phyloP scores from a whole-genome alignment of 148 eudicot species.

The Cornus controversa region DNA sequence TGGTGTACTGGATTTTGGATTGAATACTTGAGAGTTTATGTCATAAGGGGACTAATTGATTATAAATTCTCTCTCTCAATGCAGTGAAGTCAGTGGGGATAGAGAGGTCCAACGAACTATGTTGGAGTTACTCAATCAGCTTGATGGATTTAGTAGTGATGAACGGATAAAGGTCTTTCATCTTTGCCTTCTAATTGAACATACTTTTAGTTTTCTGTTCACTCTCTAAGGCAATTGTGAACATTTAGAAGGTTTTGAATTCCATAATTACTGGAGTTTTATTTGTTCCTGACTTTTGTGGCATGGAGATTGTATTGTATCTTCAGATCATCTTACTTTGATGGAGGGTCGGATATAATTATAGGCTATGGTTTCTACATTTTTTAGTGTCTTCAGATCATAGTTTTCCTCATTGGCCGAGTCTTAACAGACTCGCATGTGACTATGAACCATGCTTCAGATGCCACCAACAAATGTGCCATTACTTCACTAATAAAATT shows the following conservation, averaged over 20 bases:
- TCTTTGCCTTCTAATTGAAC: neutral
- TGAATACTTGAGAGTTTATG: neutral
- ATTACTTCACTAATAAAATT: neutral
- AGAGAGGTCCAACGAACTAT: conserved; percentile 96
- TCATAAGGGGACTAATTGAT: neutral
- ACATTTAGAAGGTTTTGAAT: neutral
- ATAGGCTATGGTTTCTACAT: neutral
- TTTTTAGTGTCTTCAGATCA: neutral
- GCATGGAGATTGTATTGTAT: neutral
- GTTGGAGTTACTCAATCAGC: conserved; percentile 92
- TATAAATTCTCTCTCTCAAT: conserved; percentile 4
- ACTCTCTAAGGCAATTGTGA: neutral
- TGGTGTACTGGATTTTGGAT: neutral
- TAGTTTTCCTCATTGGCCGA: no score
- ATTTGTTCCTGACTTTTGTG: neutral
- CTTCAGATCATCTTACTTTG: neutral
- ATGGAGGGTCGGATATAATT: neutral
- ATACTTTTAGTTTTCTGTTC: conserved; percentile 8
- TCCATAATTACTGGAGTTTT: neutral
- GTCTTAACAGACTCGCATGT: no score
- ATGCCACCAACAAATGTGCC: neutral
- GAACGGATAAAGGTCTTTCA: conserved; percentile 81
- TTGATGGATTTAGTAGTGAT: conserved; percentile 98
- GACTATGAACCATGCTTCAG: no score
- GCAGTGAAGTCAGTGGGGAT: conserved; percentile 99